Percentiles rank a stretch among this genome's conserved stretches.
Evolutionary conservation across 768 basidiomycete species (phyloP).

Genomic region (Termitomyces sp.): DNA sequence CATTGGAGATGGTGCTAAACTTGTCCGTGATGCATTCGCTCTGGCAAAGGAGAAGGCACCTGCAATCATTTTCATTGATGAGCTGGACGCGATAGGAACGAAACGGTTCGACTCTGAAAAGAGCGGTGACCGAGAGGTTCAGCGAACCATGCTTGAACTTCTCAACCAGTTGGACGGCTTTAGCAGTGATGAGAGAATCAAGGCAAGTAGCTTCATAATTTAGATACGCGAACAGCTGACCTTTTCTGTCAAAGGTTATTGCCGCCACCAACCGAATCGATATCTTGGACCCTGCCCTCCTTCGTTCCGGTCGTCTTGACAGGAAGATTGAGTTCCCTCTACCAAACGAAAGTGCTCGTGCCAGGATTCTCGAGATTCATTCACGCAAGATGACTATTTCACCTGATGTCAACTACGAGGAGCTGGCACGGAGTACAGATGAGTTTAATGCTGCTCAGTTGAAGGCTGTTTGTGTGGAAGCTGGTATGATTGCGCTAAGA

Average conservation of each 20-base stretch:
- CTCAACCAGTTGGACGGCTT: slow-evolving; percentile 98
- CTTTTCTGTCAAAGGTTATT: slow-evolving; percentile 64
- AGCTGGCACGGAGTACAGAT: slow-evolving; percentile 93
- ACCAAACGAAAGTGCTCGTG: slow-evolving; percentile 94
- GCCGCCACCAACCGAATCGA: slow-evolving; percentile 99
- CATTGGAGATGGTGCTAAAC: slow-evolving; percentile 98
- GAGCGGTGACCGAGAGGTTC: slow-evolving; percentile 98
- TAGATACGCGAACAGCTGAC: slow-evolving; percentile 6
- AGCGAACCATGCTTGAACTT: slow-evolving; percentile 98
- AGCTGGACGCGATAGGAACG: slow-evolving; percentile 97
- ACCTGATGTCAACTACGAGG: slow-evolving; percentile 92
- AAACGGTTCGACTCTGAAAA: slow-evolving; percentile 99
- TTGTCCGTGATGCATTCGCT: slow-evolving; percentile 97
- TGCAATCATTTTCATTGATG: slow-evolving; percentile 99
- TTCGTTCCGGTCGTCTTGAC: slow-evolving; percentile 96
- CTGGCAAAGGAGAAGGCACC: slow-evolving; percentile 98
- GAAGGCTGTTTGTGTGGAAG: slow-evolving; percentile 98
- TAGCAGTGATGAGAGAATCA: slow-evolving; percentile 95
- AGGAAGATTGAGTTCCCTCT: slow-evolving; percentile 98
- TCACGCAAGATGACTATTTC: slow-evolving; percentile 92
- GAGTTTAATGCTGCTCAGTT: slow-evolving; percentile 98
- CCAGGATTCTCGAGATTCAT: slow-evolving; percentile 94
- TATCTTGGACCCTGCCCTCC: slow-evolving; percentile 96
- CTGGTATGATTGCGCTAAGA: slow-evolving; percentile 96
- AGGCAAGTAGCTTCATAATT: slow-evolving; percentile 45